phyloP scores from a whole-genome alignment of 345 rosid genomes.

The Syzygium jambos region DNA sequence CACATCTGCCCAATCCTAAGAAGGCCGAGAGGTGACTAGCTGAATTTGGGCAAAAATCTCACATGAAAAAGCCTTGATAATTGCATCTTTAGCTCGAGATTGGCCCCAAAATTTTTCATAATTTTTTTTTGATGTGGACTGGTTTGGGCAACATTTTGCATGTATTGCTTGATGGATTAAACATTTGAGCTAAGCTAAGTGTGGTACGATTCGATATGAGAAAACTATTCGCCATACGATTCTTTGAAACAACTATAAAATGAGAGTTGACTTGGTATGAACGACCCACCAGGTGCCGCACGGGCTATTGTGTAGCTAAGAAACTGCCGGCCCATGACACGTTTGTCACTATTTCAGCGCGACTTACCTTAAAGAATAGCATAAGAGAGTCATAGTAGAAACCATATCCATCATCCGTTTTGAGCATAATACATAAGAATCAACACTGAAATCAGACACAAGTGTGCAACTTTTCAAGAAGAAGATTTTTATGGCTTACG shows the following conservation, averaged over 20 bases:
- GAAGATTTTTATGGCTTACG: background rate
- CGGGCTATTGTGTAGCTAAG: no score
- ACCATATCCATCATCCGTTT: background rate
- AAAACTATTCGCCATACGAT: no score
- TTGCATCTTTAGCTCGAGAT: background rate
- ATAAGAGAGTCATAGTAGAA: background rate
- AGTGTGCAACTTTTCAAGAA: background rate
- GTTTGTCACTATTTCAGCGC: background rate
- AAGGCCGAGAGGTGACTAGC: rapidly evolving
- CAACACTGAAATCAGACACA: background rate
- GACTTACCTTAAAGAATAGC: background rate
- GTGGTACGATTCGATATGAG: no score
- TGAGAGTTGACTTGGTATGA: no score
- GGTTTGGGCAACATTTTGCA: background rate
- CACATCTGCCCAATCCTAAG: background rate
- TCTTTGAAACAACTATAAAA: no score
- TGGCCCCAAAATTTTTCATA: background rate
- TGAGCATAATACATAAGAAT: background rate
- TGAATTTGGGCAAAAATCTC: background rate
- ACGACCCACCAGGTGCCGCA: no score
- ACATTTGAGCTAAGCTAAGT: no score
- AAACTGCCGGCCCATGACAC: no score
- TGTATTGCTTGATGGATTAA: no score
- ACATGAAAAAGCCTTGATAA: rapidly evolving
- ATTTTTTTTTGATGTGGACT: background rate